Evolutionary conservation across 176 grass and related monocot species (phyloP), one percentile per base, ranked within the genome.

Genomic region (Themeda triandra): DNA sequence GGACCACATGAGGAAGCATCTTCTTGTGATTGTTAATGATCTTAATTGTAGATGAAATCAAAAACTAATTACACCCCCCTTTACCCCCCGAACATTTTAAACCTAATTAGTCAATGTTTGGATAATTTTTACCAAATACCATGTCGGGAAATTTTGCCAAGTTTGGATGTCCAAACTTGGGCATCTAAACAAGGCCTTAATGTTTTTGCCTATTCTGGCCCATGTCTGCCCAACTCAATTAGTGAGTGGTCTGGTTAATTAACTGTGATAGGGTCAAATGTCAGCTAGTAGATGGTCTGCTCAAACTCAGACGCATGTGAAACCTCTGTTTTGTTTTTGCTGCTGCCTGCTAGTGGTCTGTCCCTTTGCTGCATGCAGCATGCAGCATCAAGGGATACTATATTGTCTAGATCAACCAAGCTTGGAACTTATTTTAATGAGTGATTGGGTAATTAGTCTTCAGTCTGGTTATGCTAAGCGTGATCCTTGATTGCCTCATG

Each of bases 1-100:
- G 75, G 84, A 84, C 84, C 77, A 74, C 75, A 84, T 70, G 79
- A 71, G 72, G 89, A 58, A 77, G 83, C 75, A 84, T 91, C 80
- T 90, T 87, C 45, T 87, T 54, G 65, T 69, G 84, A 66, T 56
- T 66, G 66, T 48, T 86, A 30, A 65, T 86, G 31, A n/a, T n/a
- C n/a, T n/a, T n/a, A n/a, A n/a, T 31, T 37, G 40, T 80, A 73
- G n/a, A n/a, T n/a, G n/a, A n/a, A n/a, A n/a, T n/a, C n/a, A n/a
- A n/a, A n/a, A n/a, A n/a, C n/a, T n/a, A n/a, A n/a, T n/a, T n/a
- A n/a, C n/a, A n/a, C n/a, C n/a, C n/a, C n/a, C n/a, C n/a, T n/a
- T n/a, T n/a, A n/a, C n/a, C n/a, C n/a, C n/a, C n/a, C n/a, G n/a
- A n/a, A n/a, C n/a, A n/a, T n/a, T n/a, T n/a, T n/a, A n/a, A n/a